Evolutionary conservation across 768 basidiomycete species (phyloP).

Genomic region (Pulveroboletus sp.): DNA sequence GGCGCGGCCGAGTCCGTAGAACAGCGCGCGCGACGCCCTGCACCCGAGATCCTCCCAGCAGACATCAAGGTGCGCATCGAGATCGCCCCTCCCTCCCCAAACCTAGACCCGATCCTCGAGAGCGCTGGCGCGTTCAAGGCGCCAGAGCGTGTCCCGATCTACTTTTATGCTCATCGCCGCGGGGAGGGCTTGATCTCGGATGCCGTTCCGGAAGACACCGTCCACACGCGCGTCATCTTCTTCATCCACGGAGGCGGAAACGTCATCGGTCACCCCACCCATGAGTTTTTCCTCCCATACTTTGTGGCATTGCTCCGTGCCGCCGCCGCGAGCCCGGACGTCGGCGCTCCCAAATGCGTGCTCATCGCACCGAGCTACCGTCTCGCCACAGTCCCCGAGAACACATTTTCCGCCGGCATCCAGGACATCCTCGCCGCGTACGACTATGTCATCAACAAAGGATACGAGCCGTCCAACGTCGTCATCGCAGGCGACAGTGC

Average conservation of each 20-base stretch:
- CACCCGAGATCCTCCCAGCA: neutral
- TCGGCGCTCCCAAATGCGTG: slow-evolving; percentile 1
- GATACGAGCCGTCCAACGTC: slow-evolving; percentile 22
- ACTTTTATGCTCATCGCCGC: slow-evolving; percentile 13
- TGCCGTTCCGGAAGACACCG: neutral
- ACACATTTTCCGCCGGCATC: slow-evolving; percentile 19
- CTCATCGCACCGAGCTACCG: slow-evolving; percentile 24
- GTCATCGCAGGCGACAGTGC: slow-evolving; percentile 24
- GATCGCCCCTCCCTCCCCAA: slow-evolving; percentile 13
- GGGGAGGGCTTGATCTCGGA: neutral
- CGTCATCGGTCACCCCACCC: slow-evolving; percentile 16
- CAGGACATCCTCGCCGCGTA: slow-evolving; percentile 26
- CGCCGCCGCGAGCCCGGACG: neutral
- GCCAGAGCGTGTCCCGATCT: slow-evolving; percentile 21
- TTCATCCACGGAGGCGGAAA: slow-evolving; percentile 25
- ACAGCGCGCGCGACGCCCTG: slow-evolving; percentile 7
- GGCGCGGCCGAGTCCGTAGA: slow-evolving; percentile 12
- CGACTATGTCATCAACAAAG: slow-evolving; percentile 22
- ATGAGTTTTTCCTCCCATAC: neutral
- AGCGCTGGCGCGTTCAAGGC: neutral
- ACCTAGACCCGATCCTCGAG: neutral
- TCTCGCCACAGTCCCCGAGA: slow-evolving; percentile 23
- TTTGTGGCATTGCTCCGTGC: slow-evolving; percentile 10
- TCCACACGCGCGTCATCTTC: slow-evolving; percentile 18
- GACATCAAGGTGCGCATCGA: slow-evolving; percentile 15